Base-by-base conservation (phyloP, 139 green algal genomes). In the Coccomyxa sp. region DNA sequence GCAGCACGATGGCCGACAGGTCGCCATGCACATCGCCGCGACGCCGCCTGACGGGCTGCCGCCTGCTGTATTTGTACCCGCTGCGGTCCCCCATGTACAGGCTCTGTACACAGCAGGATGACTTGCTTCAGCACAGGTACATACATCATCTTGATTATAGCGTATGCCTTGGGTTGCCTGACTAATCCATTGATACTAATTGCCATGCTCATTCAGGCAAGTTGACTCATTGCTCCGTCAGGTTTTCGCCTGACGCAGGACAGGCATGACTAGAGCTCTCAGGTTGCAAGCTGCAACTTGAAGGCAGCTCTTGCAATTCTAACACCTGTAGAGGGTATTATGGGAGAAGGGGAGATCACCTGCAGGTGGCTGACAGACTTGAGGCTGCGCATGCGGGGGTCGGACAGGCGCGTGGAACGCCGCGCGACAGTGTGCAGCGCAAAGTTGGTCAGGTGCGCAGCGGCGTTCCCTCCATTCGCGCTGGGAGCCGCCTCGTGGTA, bases 21-120 rank as follows among this genome's bases (percentile, higher is more conserved):
- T 87, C 84, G 59, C 76, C 84, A 79, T 87, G 84, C 28, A 87
- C 84, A 75, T 87, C 84, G 21, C 84, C 84, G n/a, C 80, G 78
- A 13, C 80, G 82, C n/a, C 84, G 84, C 31, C 84, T 68, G 3
- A 87, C 76, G 60, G 76, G 76, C 58, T 87, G 84, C 23, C 81
- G 63, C 32, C 66, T 63, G 16, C 80, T 76, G 32, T 51, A 87
- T 66, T 82, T 85, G 76, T 85, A 87, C 59, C 76, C 80, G 76
- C 51, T 45, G n/a, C 79, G 57, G 76, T 84, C 77, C 4, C 84
- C 84, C 10, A n/a, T 71, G 71, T 45, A 80, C 60, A 87, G 38
- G 28, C 77, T 82, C 66, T 82, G 58, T 9, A 71, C 63, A 51
- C 38, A 51, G 7, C 7, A 71, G 10, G 63, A 21, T 4, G 63